Evolutionary conservation across 2,329 filamentous ascomycete species (phyloP), one percentile per base, ranked within the genome.

Genomic region (Pseudogymnoascus sp.): DNA sequence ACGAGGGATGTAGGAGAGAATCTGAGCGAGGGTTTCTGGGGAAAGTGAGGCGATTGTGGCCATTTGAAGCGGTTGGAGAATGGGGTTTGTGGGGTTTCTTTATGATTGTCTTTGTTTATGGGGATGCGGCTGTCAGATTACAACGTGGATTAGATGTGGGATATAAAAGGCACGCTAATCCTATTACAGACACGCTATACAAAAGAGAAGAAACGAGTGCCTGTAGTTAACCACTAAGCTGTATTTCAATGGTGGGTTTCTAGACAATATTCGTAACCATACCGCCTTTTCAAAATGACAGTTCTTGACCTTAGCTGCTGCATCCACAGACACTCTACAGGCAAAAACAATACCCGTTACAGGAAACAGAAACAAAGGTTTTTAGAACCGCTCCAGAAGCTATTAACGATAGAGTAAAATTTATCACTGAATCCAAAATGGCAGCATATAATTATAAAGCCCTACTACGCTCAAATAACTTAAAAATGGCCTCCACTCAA

Each of bases 1-100:
- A n/a, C 51, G 28, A 14, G 51, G 51, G 5, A 57, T 57, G 28
- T 36, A 57, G 10, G 51, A 57, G 28, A 57, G 51, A 6, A 57
- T 57, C n/a, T 57, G 51, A 34, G 51, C 51, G 28, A 57, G 16
- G 28, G 51, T 57, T 36, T 57, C 51, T 57, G 51, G 51, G 51
- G 51, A 57, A 57, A 57, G 51, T 19, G 51, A 57, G 28, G 51
- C 51, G n/a, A 57, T 57, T 34, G 51, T 57, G 28, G 51, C 51
- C 51, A 57, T 57, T 57, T 57, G 51, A 36, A 6, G 51, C 25
- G 51, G 11, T 16, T 57, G 51, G 28, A 31, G n/a, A 21, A n/a
- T 57, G 41, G 16, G 41, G n/a, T 57, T 19, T 34, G 48, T 34
- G 23, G 48, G 7, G 25, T 28, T 54, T 54, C 14, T 4, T 16